Percentiles rank a stretch among this genome's conserved stretches.
Conservation (phyloP, 352 stramenopile species). For the Pythium sp. region DNA sequence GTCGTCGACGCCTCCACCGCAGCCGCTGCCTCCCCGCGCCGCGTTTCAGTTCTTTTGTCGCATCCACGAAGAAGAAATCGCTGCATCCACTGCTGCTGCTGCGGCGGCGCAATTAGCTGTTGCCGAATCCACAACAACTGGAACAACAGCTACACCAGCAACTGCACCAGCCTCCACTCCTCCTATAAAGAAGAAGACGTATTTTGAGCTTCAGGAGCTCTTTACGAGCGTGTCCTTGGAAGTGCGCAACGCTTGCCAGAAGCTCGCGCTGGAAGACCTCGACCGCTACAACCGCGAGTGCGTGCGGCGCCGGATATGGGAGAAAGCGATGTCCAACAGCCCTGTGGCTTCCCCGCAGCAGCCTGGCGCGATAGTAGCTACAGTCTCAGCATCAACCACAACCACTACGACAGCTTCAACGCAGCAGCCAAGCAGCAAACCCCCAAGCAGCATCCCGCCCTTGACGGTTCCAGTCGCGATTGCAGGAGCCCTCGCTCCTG, state of each 20-base stretch:
- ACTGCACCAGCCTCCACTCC: neutral
- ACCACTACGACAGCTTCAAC: neutral
- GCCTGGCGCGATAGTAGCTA: neutral
- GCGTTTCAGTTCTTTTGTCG: conserved; percentile 45
- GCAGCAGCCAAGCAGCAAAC: neutral
- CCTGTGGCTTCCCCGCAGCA: neutral
- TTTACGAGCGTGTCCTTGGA: conserved; percentile 28
- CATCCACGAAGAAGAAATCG: conserved; percentile 22
- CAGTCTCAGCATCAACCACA: neutral
- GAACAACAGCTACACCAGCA: neutral
- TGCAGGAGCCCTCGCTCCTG: neutral
- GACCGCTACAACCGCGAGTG: conserved; percentile 64
- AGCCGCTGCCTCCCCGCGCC: conserved; percentile 25
- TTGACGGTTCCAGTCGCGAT: neutral
- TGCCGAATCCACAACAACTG: neutral
- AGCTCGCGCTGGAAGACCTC: conserved; percentile 42
- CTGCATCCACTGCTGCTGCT: neutral
- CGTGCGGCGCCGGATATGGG: conserved; percentile 53
- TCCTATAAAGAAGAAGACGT: conserved; percentile 5
- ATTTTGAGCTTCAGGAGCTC: conserved; percentile 27
- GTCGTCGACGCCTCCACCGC: conserved; percentile 39
- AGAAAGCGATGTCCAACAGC: conserved; percentile 42
- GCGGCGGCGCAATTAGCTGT: neutral
- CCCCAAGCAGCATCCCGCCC: neutral
- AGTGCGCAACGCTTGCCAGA: conserved; percentile 38